A percentile compares a stretch with the other conserved stretches of the same genome.
These are phyloP conservation scores for Stephanodiscus minutulus DNA, from an alignment of 108 stramenopile genomes.

Conservation along the genomic window DNA sequence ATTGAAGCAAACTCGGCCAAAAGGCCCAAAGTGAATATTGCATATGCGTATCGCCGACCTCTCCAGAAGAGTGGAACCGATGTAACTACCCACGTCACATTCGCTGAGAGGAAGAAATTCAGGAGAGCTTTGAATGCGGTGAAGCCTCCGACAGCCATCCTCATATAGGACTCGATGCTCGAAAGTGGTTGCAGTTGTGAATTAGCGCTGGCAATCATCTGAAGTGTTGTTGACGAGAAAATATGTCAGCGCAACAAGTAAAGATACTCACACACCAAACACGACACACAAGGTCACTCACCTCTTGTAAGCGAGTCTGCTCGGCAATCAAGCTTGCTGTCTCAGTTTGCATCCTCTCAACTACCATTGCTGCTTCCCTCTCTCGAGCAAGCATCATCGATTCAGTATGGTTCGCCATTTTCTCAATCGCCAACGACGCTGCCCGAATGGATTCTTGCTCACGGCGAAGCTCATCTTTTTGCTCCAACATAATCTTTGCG, in stretches of 20 bases:
- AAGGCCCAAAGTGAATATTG: slow-evolving; percentile 31
- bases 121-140: slow-evolving; percentile 33
- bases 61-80: slow-evolving; percentile 13
- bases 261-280: not conserved
- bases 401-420: slow-evolving; percentile 7
- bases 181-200: slow-evolving; percentile 43
- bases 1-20: slow-evolving; percentile 22
- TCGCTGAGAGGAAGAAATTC: slow-evolving; percentile 34
- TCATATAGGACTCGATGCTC: slow-evolving; percentile 33
- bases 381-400: not conserved
- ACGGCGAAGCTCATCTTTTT: not conserved
- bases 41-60: slow-evolving; percentile 27
- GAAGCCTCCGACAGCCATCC: slow-evolving; percentile 34
- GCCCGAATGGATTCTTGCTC: slow-evolving; percentile 4
- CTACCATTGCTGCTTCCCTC: slow-evolving; percentile 2
- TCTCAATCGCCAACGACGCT: slow-evolving; percentile 7
- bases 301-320: slow-evolving; percentile 27
- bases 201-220: slow-evolving; percentile 35
- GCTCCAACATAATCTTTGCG: not conserved
- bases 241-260: not conserved
- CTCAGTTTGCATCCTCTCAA: slow-evolving; percentile 12
- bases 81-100: slow-evolving; percentile 37
- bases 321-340: slow-evolving; percentile 1
- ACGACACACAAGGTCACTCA: slow-evolving; percentile 3
- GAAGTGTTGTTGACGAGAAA: not conserved